phyloP scores from a whole-genome alignment of 2,329 filamentous ascomycete genomes.

The Dactylellina sp. region DNA sequence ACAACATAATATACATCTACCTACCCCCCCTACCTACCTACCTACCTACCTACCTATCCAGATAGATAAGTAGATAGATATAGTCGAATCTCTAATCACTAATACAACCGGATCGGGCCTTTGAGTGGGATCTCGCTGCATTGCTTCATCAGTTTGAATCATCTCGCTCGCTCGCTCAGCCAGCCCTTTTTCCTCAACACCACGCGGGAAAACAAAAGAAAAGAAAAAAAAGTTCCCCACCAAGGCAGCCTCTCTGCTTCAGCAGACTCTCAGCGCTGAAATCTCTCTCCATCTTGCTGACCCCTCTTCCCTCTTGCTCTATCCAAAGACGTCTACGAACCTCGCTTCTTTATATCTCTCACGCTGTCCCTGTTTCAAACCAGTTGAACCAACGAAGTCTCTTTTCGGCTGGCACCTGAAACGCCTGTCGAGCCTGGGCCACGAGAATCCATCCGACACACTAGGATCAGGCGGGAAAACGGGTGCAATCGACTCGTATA shows the following conservation, averaged over 20 bases:
- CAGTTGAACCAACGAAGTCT: constrained; percentile 25
- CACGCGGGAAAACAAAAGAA: too few relatives aligned
- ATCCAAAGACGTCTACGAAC: constrained; percentile 31
- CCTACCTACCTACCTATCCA: too few relatives aligned
- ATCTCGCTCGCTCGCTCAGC: too few relatives aligned
- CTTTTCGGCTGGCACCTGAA: constrained; percentile 30
- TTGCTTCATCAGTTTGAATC: too few relatives aligned
- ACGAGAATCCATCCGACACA: constrained; percentile 42
- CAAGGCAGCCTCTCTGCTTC: too few relatives aligned
- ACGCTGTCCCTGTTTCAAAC: constrained; percentile 37
- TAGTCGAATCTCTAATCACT: too few relatives aligned
- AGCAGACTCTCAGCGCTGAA: neutral
- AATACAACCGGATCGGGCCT: too few relatives aligned
- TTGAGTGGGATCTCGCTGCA: too few relatives aligned
- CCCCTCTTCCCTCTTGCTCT: neutral
- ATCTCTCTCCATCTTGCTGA: neutral
- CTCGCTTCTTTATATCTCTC: constrained; percentile 8
- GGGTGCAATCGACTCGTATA: constrained; percentile 30
- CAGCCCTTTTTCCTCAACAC: neutral
- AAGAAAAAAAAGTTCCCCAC: too few relatives aligned
- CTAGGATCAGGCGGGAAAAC: constrained; percentile 48
- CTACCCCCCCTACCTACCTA: too few relatives aligned
- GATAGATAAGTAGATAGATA: too few relatives aligned
- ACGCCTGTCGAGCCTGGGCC: constrained; percentile 42
- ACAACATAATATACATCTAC: too few relatives aligned